Percentiles rank a stretch among this genome's conserved stretches.
These are phyloP conservation scores for Smittium culicis DNA, from an alignment of 371 early-diverging fungal genomes.

Conservation along the genomic window DNA sequence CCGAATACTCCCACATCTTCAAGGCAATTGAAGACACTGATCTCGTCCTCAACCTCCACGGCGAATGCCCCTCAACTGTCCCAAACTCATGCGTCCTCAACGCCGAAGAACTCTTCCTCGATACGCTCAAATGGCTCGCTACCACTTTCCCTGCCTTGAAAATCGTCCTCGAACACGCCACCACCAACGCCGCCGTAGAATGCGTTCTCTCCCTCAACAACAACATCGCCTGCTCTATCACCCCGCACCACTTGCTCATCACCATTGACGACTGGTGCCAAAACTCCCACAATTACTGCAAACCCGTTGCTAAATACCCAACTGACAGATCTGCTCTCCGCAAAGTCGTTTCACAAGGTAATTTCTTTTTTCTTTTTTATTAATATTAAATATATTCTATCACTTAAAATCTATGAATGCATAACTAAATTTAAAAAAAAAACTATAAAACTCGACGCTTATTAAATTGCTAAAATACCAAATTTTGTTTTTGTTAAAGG, in stretches of 20 bases:
- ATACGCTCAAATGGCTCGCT: slow-evolving; percentile 69
- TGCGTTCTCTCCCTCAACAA: slow-evolving; percentile 77
- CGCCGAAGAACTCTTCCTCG: slow-evolving; percentile 86
- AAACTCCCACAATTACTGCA: slow-evolving; percentile 90
- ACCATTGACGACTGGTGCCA: slow-evolving; percentile 95
- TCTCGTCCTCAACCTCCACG: slow-evolving; percentile 90
- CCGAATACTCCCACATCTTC: slow-evolving; percentile 82
- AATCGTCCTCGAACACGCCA: slow-evolving; percentile 94
- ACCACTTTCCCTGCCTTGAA: slow-evolving; percentile 77
- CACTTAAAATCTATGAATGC: no score
- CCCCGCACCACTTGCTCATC: slow-evolving; percentile 83
- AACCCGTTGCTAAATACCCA: slow-evolving; percentile 94
- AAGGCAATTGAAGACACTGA: slow-evolving; percentile 85
- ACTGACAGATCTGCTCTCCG: slow-evolving; percentile 82
- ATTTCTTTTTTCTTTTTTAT: background rate
- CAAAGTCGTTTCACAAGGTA: slow-evolving; percentile 51
- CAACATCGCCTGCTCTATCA: slow-evolving; percentile 88
- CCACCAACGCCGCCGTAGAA: slow-evolving; percentile 84
- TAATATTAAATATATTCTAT: no score
- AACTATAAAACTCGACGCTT: no score
- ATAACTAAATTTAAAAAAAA: no score
- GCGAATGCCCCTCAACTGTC: slow-evolving; percentile 81
- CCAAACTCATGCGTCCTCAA: slow-evolving; percentile 86
- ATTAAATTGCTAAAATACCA: no score
- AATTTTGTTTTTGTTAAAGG: slow-evolving; percentile 30